Evolutionary conservation across 78 protist species (phyloP), one percentile per base, ranked within the genome.

Genomic region (Pigoraptor vietnamica): DNA sequence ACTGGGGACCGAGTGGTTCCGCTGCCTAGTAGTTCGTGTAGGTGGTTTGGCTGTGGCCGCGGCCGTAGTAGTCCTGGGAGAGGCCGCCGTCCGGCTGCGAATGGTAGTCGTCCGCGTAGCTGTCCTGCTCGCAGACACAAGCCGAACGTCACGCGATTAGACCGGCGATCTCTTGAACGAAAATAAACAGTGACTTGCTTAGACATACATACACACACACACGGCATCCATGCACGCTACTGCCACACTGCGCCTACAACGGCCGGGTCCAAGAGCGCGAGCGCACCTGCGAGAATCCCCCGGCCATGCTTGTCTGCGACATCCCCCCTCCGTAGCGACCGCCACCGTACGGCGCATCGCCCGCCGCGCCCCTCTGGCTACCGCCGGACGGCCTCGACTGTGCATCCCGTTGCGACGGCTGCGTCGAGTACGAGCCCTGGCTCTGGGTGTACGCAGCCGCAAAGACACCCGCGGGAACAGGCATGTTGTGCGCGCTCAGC

Each of bases 381-480:
- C 19, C 79, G 79, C 79, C n/a, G n/a, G n/a, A n/a, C n/a, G n/a
- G n/a, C 79, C 79, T 23, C 79, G 24, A 32, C 86, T 81, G 36
- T 2, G 33, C 2, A 2, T 32, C 35, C 14, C 35, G 1, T 19
- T 81, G 36, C 33, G 36, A 81, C 24, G 21, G 24, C 86, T 32
- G 33, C 24, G 36, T 81, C 35, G 1, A 81, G 19, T 2, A 32
- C 35, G 33, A 81, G 14, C 86, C 86, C 33, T 81, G 86, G 14
- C 86, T 81, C 33, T 81, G 86, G n/a, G 86, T 81, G 86, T 81
- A 81, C 67, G 67, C 67, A 48, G 67, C 67, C 29, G 67, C 67
- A 32, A 81, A 81, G 35, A 81, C 86, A 19, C 86, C 86, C n/a
- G n/a, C 86, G n/a, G 86, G 86, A 29, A 81, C 86, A 19, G 86